Base-by-base conservation (phyloP, 2,329 filamentous ascomycete species). In the Sporothrix brunneoviolacea region DNA sequence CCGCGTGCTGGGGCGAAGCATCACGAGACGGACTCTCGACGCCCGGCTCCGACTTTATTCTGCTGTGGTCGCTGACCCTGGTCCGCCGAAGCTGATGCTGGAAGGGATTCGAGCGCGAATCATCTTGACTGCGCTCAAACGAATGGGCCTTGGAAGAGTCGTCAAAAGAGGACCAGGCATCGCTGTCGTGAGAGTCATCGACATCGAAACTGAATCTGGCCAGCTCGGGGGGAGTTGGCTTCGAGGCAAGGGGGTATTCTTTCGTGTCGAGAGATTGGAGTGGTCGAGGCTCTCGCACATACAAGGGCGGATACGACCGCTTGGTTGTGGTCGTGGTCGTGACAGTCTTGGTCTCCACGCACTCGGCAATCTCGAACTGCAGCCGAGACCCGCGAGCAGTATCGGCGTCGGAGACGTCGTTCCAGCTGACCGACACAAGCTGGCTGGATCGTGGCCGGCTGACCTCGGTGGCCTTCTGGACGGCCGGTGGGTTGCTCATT, bases 321-420 rank as follows among this genome's bases (percentile, higher is more conserved):
- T 89, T 88, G 2, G 91, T 94, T 1, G 89, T 95, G 1, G 90
- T 96, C 0, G 91, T 96, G 0, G 91, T 96, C 2, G 91, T 95
- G 55, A 95, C 82, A 10, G 79, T 84, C 65, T 80, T 83, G 15
- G 80, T 84, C 67, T 84, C 81, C 61, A 84, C 77, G 58, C 79
- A 83, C 60, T 84, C 80, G 54, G 77, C 77, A 41, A 84, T 70
- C 55, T 80, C 76, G 57, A 83, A 76, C 59, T 79, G 76, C 48
- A 73, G 62, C 30, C 64, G 63, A 8, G 67, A 40, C 9, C 56
- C 40, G 16, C 57, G 57, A 16, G 56, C 53, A 7, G 57, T 50
- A 4, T 59, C 56, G n/a, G 54, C 55, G 32, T 57, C 59, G 15
- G 62, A 59, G 41, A 57, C 56, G 21, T 67, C 65, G 33, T 65